Percentiles rank a stretch among this genome's conserved stretches.
These are phyloP conservation scores for Panicum virgatum DNA, from an alignment of 202 grass and related monocot species.

Conservation along the genomic window DNA sequence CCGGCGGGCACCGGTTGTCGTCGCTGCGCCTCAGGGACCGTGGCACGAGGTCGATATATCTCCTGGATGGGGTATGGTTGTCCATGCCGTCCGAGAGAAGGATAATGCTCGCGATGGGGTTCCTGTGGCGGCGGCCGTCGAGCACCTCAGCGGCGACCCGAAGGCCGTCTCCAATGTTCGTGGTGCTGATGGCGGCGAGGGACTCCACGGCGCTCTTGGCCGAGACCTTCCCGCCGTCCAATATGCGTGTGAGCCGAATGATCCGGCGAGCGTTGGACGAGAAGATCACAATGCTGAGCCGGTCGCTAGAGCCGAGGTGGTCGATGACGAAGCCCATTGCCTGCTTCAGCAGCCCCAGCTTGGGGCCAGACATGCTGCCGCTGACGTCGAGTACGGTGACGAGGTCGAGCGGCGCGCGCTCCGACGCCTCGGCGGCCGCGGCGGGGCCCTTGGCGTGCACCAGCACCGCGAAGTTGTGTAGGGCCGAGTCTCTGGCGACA, in stretches of 20 bases:
- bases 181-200: accelerated
- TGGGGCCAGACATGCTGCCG: not conserved
- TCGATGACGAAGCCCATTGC: not conserved
- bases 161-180: not conserved
- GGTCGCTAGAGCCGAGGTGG: not conserved
- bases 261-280: not conserved
- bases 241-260: not conserved
- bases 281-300: not conserved
- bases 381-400: not conserved
- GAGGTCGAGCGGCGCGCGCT: not conserved
- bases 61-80: no score
- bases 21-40: not conserved
- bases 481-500: constrained; percentile 19
- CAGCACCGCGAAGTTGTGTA: not conserved
- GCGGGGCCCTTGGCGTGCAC: not conserved
- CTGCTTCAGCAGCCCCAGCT: not conserved
- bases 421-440: no score
- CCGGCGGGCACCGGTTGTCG: not conserved
- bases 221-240: not conserved
- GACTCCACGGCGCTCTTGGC: not conserved
- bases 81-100: not conserved
- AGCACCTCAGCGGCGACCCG: not conserved
- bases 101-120: not conserved
- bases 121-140: not conserved
- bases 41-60: no score